These are phyloP conservation scores for Nemania diffusa DNA, from an alignment of 2,329 filamentous ascomycete species.

Conservation along the genomic window DNA sequence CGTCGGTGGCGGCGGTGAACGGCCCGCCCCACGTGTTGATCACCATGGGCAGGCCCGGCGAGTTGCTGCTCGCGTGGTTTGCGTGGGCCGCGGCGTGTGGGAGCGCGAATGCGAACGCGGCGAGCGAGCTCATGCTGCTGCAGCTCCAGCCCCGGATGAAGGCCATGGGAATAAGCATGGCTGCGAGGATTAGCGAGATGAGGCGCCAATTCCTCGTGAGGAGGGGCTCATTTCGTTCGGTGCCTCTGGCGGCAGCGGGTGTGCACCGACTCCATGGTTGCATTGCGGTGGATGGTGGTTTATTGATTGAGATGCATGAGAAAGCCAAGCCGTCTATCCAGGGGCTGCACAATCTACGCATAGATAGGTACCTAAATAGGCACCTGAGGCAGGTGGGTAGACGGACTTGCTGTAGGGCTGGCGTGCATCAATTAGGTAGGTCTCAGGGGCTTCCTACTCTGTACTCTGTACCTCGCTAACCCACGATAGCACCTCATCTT, in stretches of 20 bases:
- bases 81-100: conserved; percentile 22
- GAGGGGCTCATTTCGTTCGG: conserved; percentile 25
- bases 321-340: conserved; percentile 10
- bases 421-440: background rate
- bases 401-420: background rate
- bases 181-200: conserved; percentile 28
- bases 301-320: conserved; percentile 21
- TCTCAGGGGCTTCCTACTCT: conserved; percentile 22
- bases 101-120: conserved; percentile 29
- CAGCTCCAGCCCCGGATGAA: conserved; percentile 22
- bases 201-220: conserved; percentile 20
- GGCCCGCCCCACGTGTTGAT: conserved; percentile 66
- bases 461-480: no score
- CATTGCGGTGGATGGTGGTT: conserved; percentile 31
- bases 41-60: conserved; percentile 59
- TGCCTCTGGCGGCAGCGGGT: conserved; percentile 3
- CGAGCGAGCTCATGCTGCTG: conserved; percentile 27
- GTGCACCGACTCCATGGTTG: conserved; percentile 25
- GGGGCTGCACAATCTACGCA: background rate
- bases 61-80: conserved; percentile 35
- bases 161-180: conserved; percentile 34
- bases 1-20: conserved; percentile 63
- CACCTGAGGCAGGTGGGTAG: no score
- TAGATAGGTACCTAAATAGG: background rate
- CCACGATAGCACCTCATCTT: conserved; percentile 14